Base-by-base conservation (phyloP, 2,329 filamentous ascomycete genomes). In the Neofusicoccum umdonicola region DNA sequence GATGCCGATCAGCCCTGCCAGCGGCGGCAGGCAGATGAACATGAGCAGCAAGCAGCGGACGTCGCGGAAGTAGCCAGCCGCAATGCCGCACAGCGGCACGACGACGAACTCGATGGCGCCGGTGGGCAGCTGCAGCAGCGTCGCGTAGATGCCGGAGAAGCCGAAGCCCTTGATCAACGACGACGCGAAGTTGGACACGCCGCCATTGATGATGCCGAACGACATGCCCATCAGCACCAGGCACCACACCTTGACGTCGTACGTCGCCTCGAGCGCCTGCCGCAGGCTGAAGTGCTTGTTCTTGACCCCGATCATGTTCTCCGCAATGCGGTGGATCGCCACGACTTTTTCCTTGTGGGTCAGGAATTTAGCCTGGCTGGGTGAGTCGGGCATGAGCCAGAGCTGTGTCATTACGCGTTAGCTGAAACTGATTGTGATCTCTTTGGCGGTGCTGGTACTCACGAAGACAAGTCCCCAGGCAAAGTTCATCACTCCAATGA, bases 1-100 rank as follows among this genome's bases (percentile, higher is more conserved):
- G 65, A 85, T 83, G 4, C 83, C 83, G 1, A 84, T 73, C 0
- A 85, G 76, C 0, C 82, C 83, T 1, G 74, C 82, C 11, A 85
- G 77, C 37, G 83, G 81, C 2, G 79, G 81, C 1, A 82, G 70
- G 58, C 77, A 79, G 11, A 79, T 79, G 0, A 81, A 71, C 1
- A 73, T 73, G 1, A 77, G 68, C 7, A 76, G 70, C 9, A 72
- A 47, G 44, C 74, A 76, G 8, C 74, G 69, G 31, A 71, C 68
- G 31, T 77, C 69, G 2, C 66, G 69, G 17, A 71, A 75, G 52
- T 75, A 73, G 0, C 73, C 71, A 0, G 75, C 75, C 1, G 74
- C 75, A 2, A 77, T 66, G 1, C 75, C 75, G 45, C 73, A 75
- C 0, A 76, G 34, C 1, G 75, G 75, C 0, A 77, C 73, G n/a